Evolutionary conservation across 352 stramenopile genomes (phyloP).

Genomic region (Pelagophyceae sp.): DNA sequence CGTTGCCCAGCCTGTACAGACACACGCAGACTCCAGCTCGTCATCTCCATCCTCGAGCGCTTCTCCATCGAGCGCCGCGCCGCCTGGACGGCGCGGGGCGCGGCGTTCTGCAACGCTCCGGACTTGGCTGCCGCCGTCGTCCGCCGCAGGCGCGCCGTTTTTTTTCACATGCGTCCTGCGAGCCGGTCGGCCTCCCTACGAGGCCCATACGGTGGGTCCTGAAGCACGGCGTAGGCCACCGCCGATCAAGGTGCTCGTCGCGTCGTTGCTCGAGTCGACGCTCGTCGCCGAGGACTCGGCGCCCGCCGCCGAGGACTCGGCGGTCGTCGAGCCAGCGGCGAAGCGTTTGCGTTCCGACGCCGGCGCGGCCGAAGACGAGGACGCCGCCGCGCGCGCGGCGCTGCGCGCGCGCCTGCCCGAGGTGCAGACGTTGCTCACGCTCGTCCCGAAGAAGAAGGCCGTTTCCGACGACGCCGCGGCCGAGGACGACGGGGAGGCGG

Average conservation of each 20-base stretch:
- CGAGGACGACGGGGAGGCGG: not conserved
- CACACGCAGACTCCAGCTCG: constrained; percentile 2
- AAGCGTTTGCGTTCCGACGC: not conserved
- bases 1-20: too few species aligned
- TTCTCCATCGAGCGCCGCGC: not conserved
- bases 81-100: too few species aligned
- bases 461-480: too few species aligned
- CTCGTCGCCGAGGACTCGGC: not conserved
- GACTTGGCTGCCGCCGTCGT: not conserved
- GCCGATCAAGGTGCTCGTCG: not conserved
- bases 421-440: not conserved
- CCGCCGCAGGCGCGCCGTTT: too few species aligned
- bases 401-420: not conserved
- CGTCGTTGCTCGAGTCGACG: not conserved
- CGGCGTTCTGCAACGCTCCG: not conserved
- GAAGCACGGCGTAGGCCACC: too few species aligned
- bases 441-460: not conserved
- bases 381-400: not conserved
- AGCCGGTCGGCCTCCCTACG: not conserved
- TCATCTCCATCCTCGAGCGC: not conserved
- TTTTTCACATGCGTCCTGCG: too few species aligned
- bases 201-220: too few species aligned
- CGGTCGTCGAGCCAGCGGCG: not conserved
- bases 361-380: not conserved
- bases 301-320: not conserved